A percentile compares a stretch with the other conserved stretches of the same genome.
Conservation (phyloP, 192 early-diverging fungal genomes). For the Backusella morwellensis region DNA sequence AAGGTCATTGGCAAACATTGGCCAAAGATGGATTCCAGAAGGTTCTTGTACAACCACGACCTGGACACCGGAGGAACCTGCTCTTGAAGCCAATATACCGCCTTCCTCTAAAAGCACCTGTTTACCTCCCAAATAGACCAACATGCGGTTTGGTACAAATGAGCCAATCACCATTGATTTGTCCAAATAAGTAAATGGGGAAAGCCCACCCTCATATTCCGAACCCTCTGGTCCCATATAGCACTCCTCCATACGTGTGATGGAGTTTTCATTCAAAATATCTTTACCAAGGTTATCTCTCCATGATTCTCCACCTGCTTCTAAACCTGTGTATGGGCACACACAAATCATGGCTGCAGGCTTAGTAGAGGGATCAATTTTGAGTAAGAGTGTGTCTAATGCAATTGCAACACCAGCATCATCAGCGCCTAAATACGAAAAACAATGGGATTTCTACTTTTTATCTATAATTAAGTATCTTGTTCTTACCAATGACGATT, state of each 20-base stretch:
- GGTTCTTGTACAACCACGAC: conserved; percentile 8
- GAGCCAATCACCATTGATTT: background rate
- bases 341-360: conserved; percentile 18
- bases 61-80: background rate
- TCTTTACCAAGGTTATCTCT: conserved; percentile 6
- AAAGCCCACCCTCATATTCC: background rate
- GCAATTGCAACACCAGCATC: conserved; percentile 18
- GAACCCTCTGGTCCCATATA: background rate
- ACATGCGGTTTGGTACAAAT: background rate
- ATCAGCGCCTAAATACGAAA: conserved; percentile 9
- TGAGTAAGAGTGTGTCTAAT: conserved; percentile 5
- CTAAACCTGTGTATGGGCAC: conserved; percentile 20
- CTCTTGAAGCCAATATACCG: conserved; percentile 9
- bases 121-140: conserved; percentile 16
- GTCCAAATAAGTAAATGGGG: background rate
- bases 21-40: conserved; percentile 11
- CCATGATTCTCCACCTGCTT: conserved; percentile 25
- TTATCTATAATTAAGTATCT: background rate
- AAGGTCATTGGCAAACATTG: background rate
- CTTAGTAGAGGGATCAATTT: background rate
- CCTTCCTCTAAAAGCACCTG: conserved; percentile 21
- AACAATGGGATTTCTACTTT: background rate
- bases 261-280: background rate
- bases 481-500: conserved; percentile 10
- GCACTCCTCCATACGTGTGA: conserved; percentile 13